Conservation (phyloP, 352 stramenopile genomes). For the Pythium biforme region DNA sequence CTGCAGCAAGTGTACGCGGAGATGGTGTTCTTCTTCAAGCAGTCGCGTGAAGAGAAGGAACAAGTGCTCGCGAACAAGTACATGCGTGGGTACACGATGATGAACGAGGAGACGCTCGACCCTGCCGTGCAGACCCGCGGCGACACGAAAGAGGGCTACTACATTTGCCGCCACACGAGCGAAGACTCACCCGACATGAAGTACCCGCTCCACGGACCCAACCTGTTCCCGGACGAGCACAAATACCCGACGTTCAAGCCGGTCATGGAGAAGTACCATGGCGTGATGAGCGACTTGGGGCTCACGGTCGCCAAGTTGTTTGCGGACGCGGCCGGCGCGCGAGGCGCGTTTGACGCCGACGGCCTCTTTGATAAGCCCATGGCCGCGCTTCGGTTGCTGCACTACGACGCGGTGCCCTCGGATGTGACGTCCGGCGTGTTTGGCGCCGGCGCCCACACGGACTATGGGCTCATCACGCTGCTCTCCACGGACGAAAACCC, state of each 20-base stretch:
- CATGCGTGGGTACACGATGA: slow-evolving; percentile 71
- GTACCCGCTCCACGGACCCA: slow-evolving; percentile 59
- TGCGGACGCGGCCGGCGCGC: slow-evolving; percentile 48
- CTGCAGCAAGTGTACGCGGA: slow-evolving; percentile 52
- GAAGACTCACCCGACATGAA: slow-evolving; percentile 53
- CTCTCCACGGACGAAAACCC: slow-evolving; percentile 58
- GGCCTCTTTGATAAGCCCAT: slow-evolving; percentile 81
- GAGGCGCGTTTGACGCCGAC: slow-evolving; percentile 41
- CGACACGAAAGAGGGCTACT: slow-evolving; percentile 79
- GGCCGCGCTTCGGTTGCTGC: slow-evolving; percentile 74
- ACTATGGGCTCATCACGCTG: slow-evolving; percentile 72
- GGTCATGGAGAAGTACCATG: slow-evolving; percentile 53
- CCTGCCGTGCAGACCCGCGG: slow-evolving; percentile 48
- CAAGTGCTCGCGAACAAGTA: slow-evolving; percentile 67
- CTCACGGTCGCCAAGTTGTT: slow-evolving; percentile 57
- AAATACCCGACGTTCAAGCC: slow-evolving; percentile 48
- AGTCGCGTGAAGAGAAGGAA: slow-evolving; percentile 46
- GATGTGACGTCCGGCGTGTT: slow-evolving; percentile 61
- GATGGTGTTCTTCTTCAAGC: slow-evolving; percentile 58
- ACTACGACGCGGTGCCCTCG: slow-evolving; percentile 68
- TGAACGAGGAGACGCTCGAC: slow-evolving; percentile 77
- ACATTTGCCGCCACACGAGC: slow-evolving; percentile 69
- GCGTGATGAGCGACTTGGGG: slow-evolving; percentile 47
- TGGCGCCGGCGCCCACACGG: slow-evolving; percentile 72
- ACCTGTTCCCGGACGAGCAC: slow-evolving; percentile 50